Base-by-base conservation (phyloP, 148 eudicot species). In the Persicaria maculosa region DNA sequence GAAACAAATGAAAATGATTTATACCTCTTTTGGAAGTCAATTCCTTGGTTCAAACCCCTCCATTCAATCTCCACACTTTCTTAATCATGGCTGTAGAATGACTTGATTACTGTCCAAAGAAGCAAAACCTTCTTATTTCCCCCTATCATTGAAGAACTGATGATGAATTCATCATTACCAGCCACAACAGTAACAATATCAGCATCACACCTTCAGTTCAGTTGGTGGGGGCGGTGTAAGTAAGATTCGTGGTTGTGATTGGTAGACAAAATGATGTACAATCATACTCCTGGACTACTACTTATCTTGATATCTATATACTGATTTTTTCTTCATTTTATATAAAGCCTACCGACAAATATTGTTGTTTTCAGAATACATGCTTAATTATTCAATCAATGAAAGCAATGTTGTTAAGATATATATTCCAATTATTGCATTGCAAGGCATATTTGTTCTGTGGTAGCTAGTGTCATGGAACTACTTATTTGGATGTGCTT, bases 181-280 rank as follows among this genome's bases (percentile, higher is more conserved):
- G 20, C 58, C 25, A 10, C 43, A 25, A 62, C 44, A 62, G 44
- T 62, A 31, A 62, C 9, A 65, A 65, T 65, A 65, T 65, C 70
- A 65, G 70, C 46, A 65, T 65, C 57, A 53, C 17, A 53, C 57
- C 57, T 53, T 53, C 68, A 31, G 40, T 65, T 65, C 70, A 65
- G 70, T 40, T 65, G 70, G 70, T 65, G 46, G 70, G 68, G 70
- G 70, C 70, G 15, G 19, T 64, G 69, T 65, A 65, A 65, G 70
- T 14, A n/a, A 65, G 40, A 65, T 17, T 65, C 46, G 43, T 65
- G 70, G 70, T n/a, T 40, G 47, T 65, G 70, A 65, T 65, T 40
- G 70, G 47, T 15, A 65, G 47, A 40, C 70, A 65, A 65, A 65
- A 8, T 31, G 69, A 64, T 65, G 70, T 12, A 64, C 69, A 57